A percentile compares a stretch with the other conserved stretches of the same genome.
These are phyloP conservation scores for Kluyveromyces wickerhamii DNA, from an alignment of 805 yeast species.

Conservation along the genomic window DNA sequence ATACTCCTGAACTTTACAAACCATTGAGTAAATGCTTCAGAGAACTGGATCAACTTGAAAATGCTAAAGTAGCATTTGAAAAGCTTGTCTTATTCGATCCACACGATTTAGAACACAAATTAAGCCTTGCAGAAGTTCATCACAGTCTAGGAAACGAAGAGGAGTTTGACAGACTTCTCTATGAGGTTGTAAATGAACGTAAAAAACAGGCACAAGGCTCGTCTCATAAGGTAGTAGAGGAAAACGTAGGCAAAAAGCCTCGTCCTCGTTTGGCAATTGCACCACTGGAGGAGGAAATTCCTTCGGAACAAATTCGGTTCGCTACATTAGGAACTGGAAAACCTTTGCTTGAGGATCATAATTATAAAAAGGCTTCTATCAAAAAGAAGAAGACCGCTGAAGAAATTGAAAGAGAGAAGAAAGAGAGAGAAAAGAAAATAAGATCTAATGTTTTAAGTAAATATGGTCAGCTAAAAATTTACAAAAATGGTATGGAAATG, in stretches of 20 bases:
- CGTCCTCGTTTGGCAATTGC: conserved; percentile 6
- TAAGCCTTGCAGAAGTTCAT: conserved; percentile 75
- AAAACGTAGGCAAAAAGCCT: not conserved
- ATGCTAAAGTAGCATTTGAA: conserved; percentile 54
- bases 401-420: conserved; percentile 37
- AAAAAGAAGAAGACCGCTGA: conserved; percentile 27
- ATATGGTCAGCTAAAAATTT: conserved; percentile 45
- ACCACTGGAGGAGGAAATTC: conserved; percentile 7
- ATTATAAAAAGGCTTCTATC: conserved; percentile 20
- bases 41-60: conserved; percentile 59
- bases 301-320: conserved; percentile 13
- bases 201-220: conserved; percentile 22
- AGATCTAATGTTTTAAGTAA: conserved; percentile 49
- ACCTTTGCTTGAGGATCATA: conserved; percentile 27
- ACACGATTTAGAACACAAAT: conserved; percentile 59
- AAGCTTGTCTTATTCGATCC: conserved; percentile 50
- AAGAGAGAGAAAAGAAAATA: conserved; percentile 50
- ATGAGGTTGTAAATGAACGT: conserved; percentile 43
- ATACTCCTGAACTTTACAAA: conserved; percentile 37
- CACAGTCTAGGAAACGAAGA: conserved; percentile 56
- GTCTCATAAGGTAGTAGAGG: not conserved
- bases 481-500: conserved; percentile 39
- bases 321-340: conserved; percentile 17
- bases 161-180: conserved; percentile 45
- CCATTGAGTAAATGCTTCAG: conserved; percentile 71